Base-by-base conservation (phyloP, 1,284 basidiomycete genomes). In the Porogramme epimiltina region DNA sequence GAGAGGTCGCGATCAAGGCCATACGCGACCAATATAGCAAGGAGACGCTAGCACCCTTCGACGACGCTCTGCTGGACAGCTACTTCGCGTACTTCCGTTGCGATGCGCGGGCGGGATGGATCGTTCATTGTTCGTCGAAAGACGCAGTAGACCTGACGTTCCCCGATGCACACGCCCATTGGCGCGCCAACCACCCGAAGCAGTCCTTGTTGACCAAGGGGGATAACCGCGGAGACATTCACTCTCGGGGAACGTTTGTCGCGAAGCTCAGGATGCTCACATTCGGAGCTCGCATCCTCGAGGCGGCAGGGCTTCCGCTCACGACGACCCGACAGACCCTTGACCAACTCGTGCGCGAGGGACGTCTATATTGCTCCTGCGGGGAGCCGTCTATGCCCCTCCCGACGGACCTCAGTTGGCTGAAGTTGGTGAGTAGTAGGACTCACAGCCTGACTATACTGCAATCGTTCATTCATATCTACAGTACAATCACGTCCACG, bases 341-440 rank as follows among this genome's bases (percentile, higher is more conserved):
- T 6, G 33, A 39, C 19, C 34, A 25, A 19, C 37, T 31, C 31
- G 19, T 38, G 8, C 34, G 48, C 4, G 19, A 19, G 2, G 48
- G 48, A 15, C 33, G 48, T 10, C 34, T 55, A 26, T 51, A 49
- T 18, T 55, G 54, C 38, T 13, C 45, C 18, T 55, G 54, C 22
- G 46, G 44, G 9, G 47, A 52, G 13, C 54, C 54, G 13, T n/a
- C 22, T 2, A 15, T 55, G 34, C 47, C 49, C 2, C 25, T 20
- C 1, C 54, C 47, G 1, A 26, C 3, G 11, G 25, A 48, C 15
- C 33, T 49, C 13, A 37, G 20, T 16, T 55, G 45, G 42, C 19
- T 22, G 2, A 45, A 40, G 8, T 43, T 55, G 22, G 54, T 52
- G 33, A 48, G 54, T 28, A 18, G 16, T 25, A 25, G 4, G 16